These are phyloP conservation scores for Pseudofabraea citricarpa DNA, from an alignment of 2,329 filamentous ascomycete genomes.

Conservation along the genomic window DNA sequence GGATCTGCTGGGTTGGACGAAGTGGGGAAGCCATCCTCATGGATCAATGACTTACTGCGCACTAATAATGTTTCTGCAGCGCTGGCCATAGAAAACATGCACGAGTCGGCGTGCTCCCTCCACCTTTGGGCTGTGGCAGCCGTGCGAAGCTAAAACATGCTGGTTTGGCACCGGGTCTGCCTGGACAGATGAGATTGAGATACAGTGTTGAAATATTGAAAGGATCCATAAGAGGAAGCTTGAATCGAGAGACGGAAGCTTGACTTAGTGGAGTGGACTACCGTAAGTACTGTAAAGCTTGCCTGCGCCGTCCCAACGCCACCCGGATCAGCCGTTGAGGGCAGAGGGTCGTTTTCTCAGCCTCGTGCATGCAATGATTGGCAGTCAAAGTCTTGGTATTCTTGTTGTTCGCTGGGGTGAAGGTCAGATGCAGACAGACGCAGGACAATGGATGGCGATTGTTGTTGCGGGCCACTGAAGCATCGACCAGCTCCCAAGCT, in stretches of 20 bases:
- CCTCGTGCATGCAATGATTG: neutral
- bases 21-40: neutral
- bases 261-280: too few species aligned
- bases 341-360: too few species aligned
- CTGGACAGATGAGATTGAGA: neutral
- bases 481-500: too few species aligned
- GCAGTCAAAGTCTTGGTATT: neutral
- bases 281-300: too few species aligned
- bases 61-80: too few species aligned
- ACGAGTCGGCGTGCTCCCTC: constrained; percentile 9
- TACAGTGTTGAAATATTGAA: neutral
- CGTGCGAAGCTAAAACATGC: neutral
- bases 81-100: constrained; percentile 15
- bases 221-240: neutral
- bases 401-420: neutral
- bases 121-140: neutral
- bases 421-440: too few species aligned
- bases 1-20: neutral
- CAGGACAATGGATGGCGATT: too few species aligned
- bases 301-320: too few species aligned
- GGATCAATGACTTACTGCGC: constrained; percentile 6
- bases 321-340: too few species aligned
- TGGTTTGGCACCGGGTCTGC: neutral
- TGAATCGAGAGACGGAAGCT: too few species aligned
- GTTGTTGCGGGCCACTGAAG: too few species aligned